Evolutionary conservation across 176 grass and related monocot genomes (phyloP), one percentile per base, ranked within the genome.

Genomic region (Raddia distichophylla): DNA sequence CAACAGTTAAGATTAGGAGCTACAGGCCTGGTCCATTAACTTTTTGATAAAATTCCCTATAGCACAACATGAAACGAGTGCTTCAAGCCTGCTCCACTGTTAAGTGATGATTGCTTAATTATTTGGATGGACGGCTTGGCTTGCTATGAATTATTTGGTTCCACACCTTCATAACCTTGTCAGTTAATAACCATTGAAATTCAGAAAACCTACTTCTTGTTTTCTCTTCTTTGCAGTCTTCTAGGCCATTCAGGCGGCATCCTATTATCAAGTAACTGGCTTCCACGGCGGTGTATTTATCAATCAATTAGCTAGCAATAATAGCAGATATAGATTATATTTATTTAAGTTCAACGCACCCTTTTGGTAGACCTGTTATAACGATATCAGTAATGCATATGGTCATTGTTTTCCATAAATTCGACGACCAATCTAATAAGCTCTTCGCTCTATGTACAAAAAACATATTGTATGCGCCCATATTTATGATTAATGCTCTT

Each of bases 401-500:
- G 20, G 17, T 57, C 51, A 18, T 6, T 59, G 45, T 73, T 59
- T 40, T 40, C 3, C 3, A 64, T 8, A 50, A 82, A 14, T 2
- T 78, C 58, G 35, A 33, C 52, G 49, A 42, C 18, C 69, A 32
- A 56, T 73, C 47, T 47, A 35, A 75, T 49, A 75, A 47, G 32
- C 20, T 67, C 40, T 44, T 47, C 10, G 52, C 46, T 27, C 32
- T 59, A 9, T 51, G 2, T n/a, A 22, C 34, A 18, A 9, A 9
- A 58, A 61, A 13, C 20, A 15, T 67, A 19, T 60, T 67, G 16
- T 17, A 80, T 62, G 54, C 62, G 20, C 34, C 18, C 34, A 47
- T 89, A 45, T 88, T 71, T 80, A 85, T 77, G 37, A 53, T 52
- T 51, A 64, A 17, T 88, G 15, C 14, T 45, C 51, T 60, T 57